Evolutionary conservation across 2,329 filamentous ascomycete species (phyloP).

Genomic region (Zasmidium angulare): DNA sequence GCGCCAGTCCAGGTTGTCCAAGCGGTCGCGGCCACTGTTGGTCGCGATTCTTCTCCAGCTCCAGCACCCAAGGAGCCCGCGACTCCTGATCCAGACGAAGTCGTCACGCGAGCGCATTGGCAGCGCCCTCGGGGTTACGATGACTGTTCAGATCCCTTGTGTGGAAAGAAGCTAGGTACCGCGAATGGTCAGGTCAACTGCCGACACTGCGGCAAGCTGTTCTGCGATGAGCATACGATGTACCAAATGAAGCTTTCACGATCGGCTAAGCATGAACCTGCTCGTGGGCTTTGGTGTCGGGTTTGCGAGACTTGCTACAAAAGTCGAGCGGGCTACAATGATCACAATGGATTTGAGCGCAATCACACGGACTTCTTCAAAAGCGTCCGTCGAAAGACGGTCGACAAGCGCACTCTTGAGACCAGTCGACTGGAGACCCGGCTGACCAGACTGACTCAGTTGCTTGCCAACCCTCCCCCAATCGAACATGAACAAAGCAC

Average conservation of each 20-base stretch:
- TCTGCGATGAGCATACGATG: constrained; percentile 98
- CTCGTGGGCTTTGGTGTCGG: constrained; percentile 86
- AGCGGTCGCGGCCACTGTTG: constrained; percentile 21
- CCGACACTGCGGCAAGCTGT: constrained; percentile 85
- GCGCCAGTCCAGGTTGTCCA: constrained; percentile 22
- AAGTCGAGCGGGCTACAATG: constrained; percentile 91
- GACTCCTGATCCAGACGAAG: constrained; percentile 75
- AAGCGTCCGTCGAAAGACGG: constrained; percentile 68
- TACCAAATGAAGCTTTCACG: constrained; percentile 98
- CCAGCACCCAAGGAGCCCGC: constrained; percentile 35
- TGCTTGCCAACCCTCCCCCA: constrained; percentile 73
- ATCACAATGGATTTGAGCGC: constrained; percentile 61
- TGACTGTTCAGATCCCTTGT: constrained; percentile 81
- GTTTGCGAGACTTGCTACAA: constrained; percentile 99
- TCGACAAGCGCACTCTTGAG: constrained; percentile 85
- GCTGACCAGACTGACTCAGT: constrained; percentile 81
- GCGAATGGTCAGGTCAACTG: constrained; percentile 88
- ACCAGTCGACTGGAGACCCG: constrained; percentile 88
- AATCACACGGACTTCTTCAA: constrained; percentile 74
- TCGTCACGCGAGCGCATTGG: constrained; percentile 88
- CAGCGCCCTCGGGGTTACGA: constrained; percentile 74
- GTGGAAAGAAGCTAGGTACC: constrained; percentile 74
- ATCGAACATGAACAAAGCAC: constrained; percentile 55
- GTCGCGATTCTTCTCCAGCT: constrained; percentile 31
- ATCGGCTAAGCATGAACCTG: constrained; percentile 83